phyloP scores from a whole-genome alignment of 2,329 filamentous ascomycete species.

The Phaeosphaeriaceae sp. region DNA sequence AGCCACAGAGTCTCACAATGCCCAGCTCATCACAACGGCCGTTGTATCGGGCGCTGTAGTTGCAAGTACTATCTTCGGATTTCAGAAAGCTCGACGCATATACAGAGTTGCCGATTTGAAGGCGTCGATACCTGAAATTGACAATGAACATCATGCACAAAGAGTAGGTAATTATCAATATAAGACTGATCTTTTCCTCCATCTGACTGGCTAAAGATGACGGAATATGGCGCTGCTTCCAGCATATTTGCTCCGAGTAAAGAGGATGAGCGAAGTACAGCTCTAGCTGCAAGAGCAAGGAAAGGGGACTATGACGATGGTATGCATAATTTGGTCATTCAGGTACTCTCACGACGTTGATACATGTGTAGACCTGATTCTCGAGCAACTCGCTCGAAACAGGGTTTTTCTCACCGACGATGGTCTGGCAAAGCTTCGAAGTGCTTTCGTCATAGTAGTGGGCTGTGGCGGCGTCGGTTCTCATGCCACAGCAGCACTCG shows the following conservation, averaged over 20 bases:
- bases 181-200: background rate
- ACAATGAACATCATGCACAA: constrained; percentile 58
- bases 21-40: constrained; percentile 74
- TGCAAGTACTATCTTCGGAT: constrained; percentile 61
- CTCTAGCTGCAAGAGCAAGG: constrained; percentile 65
- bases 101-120: constrained; percentile 65
- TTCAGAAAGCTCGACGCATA: constrained; percentile 62
- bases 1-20: constrained; percentile 53
- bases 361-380: constrained; percentile 72
- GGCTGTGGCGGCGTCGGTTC: constrained; percentile 95
- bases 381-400: constrained; percentile 93
- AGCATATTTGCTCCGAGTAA: constrained; percentile 48
- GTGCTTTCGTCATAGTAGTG: constrained; percentile 85
- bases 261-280: constrained; percentile 65
- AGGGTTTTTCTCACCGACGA: constrained; percentile 85
- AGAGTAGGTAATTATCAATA: constrained; percentile 50
- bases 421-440: constrained; percentile 79
- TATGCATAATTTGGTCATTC: constrained; percentile 26
- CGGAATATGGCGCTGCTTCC: constrained; percentile 64
- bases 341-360: constrained; percentile 3
- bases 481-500: constrained; percentile 84
- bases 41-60: constrained; percentile 60
- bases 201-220: constrained; percentile 62
- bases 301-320: constrained; percentile 70
- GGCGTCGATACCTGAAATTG: constrained; percentile 64